Conservation (phyloP, 768 basidiomycete species). For the Tephrocybe rancida region DNA sequence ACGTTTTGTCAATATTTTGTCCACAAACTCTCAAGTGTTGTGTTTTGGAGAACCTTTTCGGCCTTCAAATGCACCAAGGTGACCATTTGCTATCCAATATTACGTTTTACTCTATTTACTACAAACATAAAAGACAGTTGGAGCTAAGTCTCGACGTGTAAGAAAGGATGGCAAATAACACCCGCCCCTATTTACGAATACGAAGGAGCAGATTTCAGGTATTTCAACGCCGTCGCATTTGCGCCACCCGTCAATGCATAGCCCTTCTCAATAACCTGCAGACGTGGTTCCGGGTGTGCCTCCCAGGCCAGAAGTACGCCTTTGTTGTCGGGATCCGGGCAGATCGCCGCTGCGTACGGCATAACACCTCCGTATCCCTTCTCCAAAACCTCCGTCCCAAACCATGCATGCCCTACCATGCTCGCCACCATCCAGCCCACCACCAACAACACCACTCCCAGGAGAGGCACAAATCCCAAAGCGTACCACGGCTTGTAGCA, state of each 20-base stretch:
- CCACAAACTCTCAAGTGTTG: too few species aligned
- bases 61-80: too few species aligned
- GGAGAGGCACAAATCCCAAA: constrained; percentile 18
- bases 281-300: neutral
- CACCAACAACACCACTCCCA: constrained; percentile 3
- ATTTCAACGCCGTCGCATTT: neutral
- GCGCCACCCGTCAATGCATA: neutral
- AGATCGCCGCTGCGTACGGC: neutral
- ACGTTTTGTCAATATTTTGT: too few species aligned
- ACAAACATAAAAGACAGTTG: too few species aligned
- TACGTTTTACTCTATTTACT: too few species aligned
- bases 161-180: too few species aligned
- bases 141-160: too few species aligned
- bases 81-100: too few species aligned
- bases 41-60: too few species aligned
- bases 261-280: neutral
- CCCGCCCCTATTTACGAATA: neutral
- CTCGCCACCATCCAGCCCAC: neutral
- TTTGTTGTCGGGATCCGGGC: neutral
- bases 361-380: neutral
- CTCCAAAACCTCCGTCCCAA: neutral
- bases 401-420: neutral
- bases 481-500: constrained; percentile 19
- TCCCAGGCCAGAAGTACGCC: neutral
- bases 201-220: neutral